Conservation (phyloP, 2,329 filamentous ascomycete species). For the Colletotrichum musicola region DNA sequence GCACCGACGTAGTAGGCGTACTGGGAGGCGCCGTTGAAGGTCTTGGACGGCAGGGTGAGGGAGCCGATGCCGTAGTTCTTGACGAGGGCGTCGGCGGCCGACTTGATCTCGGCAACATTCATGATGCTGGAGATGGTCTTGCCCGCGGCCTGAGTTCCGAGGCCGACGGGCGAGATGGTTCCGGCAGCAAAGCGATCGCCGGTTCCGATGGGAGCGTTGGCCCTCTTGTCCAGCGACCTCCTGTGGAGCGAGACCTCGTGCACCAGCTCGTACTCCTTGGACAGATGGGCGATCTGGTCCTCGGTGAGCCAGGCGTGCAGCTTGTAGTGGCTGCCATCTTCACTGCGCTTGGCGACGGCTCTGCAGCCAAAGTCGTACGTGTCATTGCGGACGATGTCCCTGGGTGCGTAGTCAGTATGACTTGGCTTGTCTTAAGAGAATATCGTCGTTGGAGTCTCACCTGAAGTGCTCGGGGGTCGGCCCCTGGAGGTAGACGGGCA, state of each 20-base stretch:
- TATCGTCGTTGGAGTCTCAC: too few species aligned
- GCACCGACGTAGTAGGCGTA: slow-evolving; percentile 42
- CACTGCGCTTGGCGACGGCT: slow-evolving; percentile 29
- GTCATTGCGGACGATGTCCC: slow-evolving; percentile 34
- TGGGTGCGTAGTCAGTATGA: not conserved
- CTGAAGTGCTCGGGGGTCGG: slow-evolving; percentile 28
- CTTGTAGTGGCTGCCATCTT: slow-evolving; percentile 33
- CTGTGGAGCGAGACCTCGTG: slow-evolving; percentile 26
- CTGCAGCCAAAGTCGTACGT: slow-evolving; percentile 36
- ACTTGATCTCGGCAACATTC: slow-evolving; percentile 58
- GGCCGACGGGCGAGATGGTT: slow-evolving; percentile 45
- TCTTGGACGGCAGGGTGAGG: slow-evolving; percentile 55
- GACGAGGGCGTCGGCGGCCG: slow-evolving; percentile 57
- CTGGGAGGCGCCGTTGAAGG: slow-evolving; percentile 54
- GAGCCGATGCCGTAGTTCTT: slow-evolving; percentile 55
- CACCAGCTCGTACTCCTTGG: slow-evolving; percentile 29
- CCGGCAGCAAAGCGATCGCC: slow-evolving; percentile 37
- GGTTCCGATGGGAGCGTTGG: slow-evolving; percentile 50
- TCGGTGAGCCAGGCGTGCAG: slow-evolving; percentile 34
- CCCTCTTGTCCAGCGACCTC: slow-evolving; percentile 24
- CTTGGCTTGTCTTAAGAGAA: not conserved
- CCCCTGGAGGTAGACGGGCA: slow-evolving; percentile 26
- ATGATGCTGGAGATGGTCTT: slow-evolving; percentile 56
- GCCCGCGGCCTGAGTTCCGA: slow-evolving; percentile 44
- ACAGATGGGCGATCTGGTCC: slow-evolving; percentile 29